phyloP scores from a whole-genome alignment of 208 protist genomes.

The Jaenimonas drosophilae region DNA sequence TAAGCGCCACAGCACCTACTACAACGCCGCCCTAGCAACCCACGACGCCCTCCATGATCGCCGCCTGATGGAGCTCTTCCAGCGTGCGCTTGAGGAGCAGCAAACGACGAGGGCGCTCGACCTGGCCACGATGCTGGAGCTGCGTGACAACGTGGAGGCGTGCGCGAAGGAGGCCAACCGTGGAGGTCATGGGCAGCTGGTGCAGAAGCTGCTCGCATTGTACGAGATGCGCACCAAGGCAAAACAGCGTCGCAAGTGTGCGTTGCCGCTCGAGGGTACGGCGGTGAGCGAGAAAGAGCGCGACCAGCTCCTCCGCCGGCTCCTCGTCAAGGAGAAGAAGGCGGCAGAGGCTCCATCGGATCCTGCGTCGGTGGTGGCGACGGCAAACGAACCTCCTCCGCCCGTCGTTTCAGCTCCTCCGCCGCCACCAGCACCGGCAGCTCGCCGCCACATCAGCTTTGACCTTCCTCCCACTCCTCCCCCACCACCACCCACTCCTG shows the following conservation, averaged over 20 bases:
- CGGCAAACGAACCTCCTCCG: conserved; percentile 1
- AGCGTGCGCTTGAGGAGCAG: conserved; percentile 43
- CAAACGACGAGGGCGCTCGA: conserved; percentile 69
- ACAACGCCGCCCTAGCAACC: conserved; percentile 54
- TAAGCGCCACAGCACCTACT: conserved; percentile 58
- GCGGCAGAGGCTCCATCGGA: not conserved
- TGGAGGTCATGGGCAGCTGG: conserved; percentile 42
- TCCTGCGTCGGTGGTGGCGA: not conserved
- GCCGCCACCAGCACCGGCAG: not conserved
- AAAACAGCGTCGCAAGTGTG: conserved; percentile 49
- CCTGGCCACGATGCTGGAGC: conserved; percentile 68
- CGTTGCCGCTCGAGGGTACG: conserved; percentile 51
- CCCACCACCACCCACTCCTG: too few relatives aligned
- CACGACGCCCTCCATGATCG: conserved; percentile 73
- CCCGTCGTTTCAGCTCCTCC: not conserved
- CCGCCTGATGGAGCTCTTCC: conserved; percentile 66
- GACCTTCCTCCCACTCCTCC: too few relatives aligned
- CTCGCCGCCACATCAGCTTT: too few relatives aligned
- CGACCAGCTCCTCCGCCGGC: conserved; percentile 53
- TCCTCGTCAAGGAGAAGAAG: conserved; percentile 37
- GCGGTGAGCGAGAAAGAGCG: conserved; percentile 49
- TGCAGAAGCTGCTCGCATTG: conserved; percentile 58
- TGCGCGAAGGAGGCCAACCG: conserved; percentile 59
- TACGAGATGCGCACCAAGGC: conserved; percentile 54
- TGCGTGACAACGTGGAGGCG: conserved; percentile 64